A percentile compares a stretch with the other conserved stretches of the same genome.
Conservation (phyloP, 2,329 filamentous ascomycete genomes). For the Phymatotrichopsis omnivora region DNA sequence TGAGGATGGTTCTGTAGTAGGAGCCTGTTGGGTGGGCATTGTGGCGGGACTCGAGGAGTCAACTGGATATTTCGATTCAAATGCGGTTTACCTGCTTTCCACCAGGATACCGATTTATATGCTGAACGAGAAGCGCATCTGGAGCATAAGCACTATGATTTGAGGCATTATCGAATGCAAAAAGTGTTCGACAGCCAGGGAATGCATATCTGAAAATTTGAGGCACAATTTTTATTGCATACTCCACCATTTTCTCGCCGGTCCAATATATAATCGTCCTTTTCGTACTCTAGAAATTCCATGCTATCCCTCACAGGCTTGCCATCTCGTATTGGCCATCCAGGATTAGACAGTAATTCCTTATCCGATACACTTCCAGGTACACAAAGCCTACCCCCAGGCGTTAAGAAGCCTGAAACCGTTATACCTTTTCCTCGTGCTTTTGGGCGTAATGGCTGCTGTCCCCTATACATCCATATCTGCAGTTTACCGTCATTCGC, state of each 20-base stretch:
- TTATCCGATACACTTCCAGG: background rate
- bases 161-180: slow-evolving; percentile 15
- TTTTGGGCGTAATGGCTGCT: slow-evolving; percentile 3
- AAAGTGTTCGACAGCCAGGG: slow-evolving; percentile 3
- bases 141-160: slow-evolving; percentile 8
- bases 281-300: slow-evolving; percentile 6
- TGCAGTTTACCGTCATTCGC: slow-evolving; percentile 6
- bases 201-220: slow-evolving; percentile 7
- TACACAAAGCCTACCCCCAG: background rate
- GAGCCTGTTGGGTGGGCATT: too few relatives aligned
- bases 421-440: slow-evolving; percentile 4
- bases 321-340: background rate
- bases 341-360: background rate
- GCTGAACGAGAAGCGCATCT: slow-evolving; percentile 2
- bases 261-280: slow-evolving; percentile 14
- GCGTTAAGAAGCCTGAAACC: slow-evolving; percentile 9
- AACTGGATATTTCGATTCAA: too few relatives aligned
- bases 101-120: slow-evolving; percentile 8
- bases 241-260: slow-evolving; percentile 7
- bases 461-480: slow-evolving; percentile 4
- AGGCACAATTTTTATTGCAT: background rate
- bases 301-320: background rate
- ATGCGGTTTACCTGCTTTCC: too few relatives aligned
- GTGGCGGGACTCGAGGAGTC: too few relatives aligned
- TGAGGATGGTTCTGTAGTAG: too few relatives aligned